These are phyloP conservation scores for Crotalaria pallida DNA, from an alignment of 306 rosid genomes.

Conservation along the genomic window DNA sequence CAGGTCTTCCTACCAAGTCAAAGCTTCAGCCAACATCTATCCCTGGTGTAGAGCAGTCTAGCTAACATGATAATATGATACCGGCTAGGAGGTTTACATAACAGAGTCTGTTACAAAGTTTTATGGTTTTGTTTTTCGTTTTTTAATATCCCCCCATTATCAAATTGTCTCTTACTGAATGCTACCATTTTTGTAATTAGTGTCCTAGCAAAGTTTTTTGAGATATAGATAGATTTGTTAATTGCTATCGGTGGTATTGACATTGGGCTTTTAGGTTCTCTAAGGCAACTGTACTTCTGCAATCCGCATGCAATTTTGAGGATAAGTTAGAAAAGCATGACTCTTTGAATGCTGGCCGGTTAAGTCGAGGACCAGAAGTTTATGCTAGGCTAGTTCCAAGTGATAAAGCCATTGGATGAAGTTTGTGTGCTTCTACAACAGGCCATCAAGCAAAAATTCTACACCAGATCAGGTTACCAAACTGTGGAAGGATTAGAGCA, in stretches of 20 bases:
- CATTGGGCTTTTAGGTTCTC: background rate
- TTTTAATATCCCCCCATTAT: background rate
- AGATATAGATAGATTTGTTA: slow-evolving; percentile 49
- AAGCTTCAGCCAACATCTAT: slow-evolving; percentile 52
- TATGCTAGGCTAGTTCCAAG: background rate
- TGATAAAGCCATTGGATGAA: background rate
- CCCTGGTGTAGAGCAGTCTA: slow-evolving; percentile 77
- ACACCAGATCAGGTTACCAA: background rate
- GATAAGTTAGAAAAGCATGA: background rate
- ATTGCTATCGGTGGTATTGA: slow-evolving; percentile 28
- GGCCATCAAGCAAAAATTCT: background rate
- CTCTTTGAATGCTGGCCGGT: background rate
- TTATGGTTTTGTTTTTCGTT: background rate
- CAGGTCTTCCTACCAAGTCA: slow-evolving; percentile 49
- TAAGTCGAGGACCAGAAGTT: background rate
- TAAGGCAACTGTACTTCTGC: background rate
- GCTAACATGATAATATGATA: no score
- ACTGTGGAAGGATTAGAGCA: background rate
- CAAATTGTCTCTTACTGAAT: slow-evolving; percentile 28
- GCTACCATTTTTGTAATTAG: slow-evolving; percentile 67
- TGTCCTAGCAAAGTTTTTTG: slow-evolving; percentile 37
- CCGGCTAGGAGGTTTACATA: no score
- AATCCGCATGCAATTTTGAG: background rate
- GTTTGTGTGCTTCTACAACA: background rate
- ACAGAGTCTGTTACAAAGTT: no score